Conservation (phyloP, 495 filamentous ascomycete genomes). For the Bombardia bombarda region DNA sequence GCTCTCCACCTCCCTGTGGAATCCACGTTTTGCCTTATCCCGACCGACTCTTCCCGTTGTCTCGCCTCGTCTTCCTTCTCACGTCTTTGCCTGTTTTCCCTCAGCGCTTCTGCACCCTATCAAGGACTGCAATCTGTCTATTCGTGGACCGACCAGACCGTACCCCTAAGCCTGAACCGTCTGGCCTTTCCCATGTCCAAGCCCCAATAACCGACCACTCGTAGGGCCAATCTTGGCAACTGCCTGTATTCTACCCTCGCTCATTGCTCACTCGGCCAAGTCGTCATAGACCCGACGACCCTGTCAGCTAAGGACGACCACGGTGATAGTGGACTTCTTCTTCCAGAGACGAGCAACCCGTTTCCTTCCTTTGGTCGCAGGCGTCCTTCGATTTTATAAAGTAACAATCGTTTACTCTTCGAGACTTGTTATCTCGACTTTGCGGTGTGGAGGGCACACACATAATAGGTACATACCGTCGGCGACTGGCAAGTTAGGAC, state of each 20-base stretch:
- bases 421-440: not conserved
- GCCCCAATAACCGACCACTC: constrained; percentile 19
- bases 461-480: no score
- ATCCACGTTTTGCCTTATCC: constrained; percentile 7
- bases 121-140: no score
- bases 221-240: constrained; percentile 23
- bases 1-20: constrained; percentile 2
- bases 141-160: no score
- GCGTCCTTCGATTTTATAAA: constrained; percentile 44
- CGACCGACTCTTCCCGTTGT: constrained; percentile 5
- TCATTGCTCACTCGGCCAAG: constrained; percentile 7
- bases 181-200: no score
- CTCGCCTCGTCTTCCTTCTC: constrained; percentile 1
- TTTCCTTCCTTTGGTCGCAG: constrained; percentile 37
- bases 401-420: constrained; percentile 26
- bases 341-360: constrained; percentile 23
- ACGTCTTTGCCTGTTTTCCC: constrained; percentile 1
- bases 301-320: constrained; percentile 25
- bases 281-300: constrained; percentile 19
- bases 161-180: no score
- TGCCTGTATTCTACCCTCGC: constrained; percentile 15
- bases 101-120: no score
- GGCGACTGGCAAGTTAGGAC: no score
- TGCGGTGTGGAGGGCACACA: not conserved
- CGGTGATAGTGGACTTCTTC: constrained; percentile 45